These are phyloP conservation scores for Diplodia intermedia DNA, from an alignment of 2,329 filamentous ascomycete species.

Conservation along the genomic window DNA sequence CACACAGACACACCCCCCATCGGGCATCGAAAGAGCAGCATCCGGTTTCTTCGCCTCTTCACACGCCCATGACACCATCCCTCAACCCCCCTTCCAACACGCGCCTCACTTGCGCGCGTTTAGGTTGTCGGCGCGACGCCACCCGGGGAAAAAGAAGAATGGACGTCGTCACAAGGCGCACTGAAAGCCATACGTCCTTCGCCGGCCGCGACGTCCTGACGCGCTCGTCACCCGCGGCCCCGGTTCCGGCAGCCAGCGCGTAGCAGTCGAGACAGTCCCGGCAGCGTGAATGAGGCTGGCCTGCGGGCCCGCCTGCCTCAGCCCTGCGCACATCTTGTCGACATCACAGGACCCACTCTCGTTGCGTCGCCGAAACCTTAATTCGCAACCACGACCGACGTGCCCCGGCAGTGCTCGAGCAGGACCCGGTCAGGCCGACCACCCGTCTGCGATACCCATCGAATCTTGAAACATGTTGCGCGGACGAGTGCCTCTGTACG, in stretches of 20 bases:
- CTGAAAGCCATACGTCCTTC: background rate
- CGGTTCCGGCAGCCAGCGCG: background rate
- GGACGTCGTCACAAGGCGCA: background rate
- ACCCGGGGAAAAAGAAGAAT: background rate
- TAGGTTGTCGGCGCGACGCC: slow-evolving; percentile 9
- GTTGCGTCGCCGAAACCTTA: slow-evolving; percentile 22
- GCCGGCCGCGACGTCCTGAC: background rate
- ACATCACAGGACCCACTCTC: slow-evolving; percentile 21
- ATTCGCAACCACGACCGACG: slow-evolving; percentile 6
- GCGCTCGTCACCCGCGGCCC: background rate
- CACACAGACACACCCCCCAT: background rate
- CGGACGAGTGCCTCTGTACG: background rate
- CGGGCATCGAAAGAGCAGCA: slow-evolving; percentile 7
- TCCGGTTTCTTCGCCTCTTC: background rate
- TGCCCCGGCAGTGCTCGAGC: background rate
- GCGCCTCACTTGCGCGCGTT: background rate
- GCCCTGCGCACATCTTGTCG: slow-evolving; percentile 15
- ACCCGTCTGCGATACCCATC: background rate
- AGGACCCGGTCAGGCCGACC: slow-evolving; percentile 6
- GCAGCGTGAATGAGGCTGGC: background rate
- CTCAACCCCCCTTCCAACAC: background rate
- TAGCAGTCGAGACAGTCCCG: background rate
- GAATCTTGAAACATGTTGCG: slow-evolving; percentile 23
- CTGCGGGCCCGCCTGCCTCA: background rate
- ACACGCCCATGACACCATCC: background rate